Evolutionary conservation across 495 filamentous ascomycete species (phyloP), one percentile per base, ranked within the genome.

Genomic region (Lineolata rhizophorae): DNA sequence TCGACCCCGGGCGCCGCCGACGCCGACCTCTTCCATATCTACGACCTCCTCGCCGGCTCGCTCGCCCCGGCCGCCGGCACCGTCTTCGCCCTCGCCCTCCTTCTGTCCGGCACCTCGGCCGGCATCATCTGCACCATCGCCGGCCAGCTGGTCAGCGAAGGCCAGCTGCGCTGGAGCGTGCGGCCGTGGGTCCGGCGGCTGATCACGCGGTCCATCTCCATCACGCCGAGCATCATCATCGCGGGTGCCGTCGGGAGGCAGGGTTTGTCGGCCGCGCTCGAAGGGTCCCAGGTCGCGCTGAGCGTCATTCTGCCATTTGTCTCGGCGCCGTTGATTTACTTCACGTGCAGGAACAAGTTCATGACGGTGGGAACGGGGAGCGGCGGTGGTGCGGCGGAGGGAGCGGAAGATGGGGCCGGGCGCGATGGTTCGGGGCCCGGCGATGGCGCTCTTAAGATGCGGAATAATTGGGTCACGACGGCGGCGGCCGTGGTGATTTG

Each of bases 81-180:
- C 9, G 57, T 87, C 26, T 87, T 84, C 43, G 78, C 74, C 3
- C 56, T 84, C 9, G 76, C 78, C 8, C 53, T 87, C 1, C 60
- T 87, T 0, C 62, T 83, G n/a, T 80, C 73, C 0, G 78, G 78
- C 9, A 62, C 73, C 4, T 72, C 67, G 3, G 76, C 78, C 0
- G 78, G 78, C 17, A 79, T 87, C 30, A 69, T 87, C 10, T 80
- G 74, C 48, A 85, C 78, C 13, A 84, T 85, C 45, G 67, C 77
- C 2, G 78, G 78, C 2, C 78, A 85, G 44, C 79, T 87, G 66
- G 67, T 84, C 27, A 70, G 66, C 43, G 78, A 85, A 44, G 78
- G 78, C 20, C 75, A 76, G 48, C 51, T 85, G 25, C 64, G 67
- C 36, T 80, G 75, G 74, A 67, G 44, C 16, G 55, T 76, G 20